Evolutionary conservation across 73 alveolate species (phyloP).

Genomic region (Paramecium octaurelia): DNA sequence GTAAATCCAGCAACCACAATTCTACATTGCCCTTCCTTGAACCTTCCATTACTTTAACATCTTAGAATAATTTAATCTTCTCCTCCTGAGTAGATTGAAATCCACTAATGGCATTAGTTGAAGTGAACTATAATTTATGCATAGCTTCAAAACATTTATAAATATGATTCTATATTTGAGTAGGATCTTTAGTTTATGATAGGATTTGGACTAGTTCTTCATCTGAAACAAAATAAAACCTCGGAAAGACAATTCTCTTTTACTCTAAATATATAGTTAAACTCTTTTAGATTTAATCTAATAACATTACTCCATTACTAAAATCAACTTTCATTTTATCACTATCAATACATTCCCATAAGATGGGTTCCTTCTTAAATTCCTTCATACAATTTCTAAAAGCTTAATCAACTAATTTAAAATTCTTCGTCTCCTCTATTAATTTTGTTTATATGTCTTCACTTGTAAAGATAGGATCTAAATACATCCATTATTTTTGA

Average conservation of each 20-base stretch:
- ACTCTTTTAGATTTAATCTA: slow-evolving; percentile 89
- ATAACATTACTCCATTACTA: neutral
- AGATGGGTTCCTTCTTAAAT: neutral
- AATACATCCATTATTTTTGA: slow-evolving; percentile 37
- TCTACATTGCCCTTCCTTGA: slow-evolving; percentile 95
- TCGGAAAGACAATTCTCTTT: slow-evolving; percentile 92
- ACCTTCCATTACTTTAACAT: slow-evolving; percentile 86
- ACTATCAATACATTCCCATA: slow-evolving; percentile 31
- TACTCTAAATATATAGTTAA: slow-evolving; percentile 91
- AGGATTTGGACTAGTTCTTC: slow-evolving; percentile 94
- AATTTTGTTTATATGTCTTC: slow-evolving; percentile 15
- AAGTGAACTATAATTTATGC: slow-evolving; percentile 74
- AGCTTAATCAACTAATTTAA: neutral
- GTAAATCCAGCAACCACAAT: slow-evolving; percentile 92
- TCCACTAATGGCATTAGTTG: slow-evolving; percentile 83
- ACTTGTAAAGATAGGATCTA: slow-evolving; percentile 44
- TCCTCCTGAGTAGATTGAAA: slow-evolving; percentile 88
- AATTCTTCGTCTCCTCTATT: neutral
- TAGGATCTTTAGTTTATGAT: slow-evolving; percentile 93
- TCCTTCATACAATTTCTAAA: slow-evolving; percentile 24
- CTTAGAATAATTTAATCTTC: slow-evolving; percentile 68
- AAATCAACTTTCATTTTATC: neutral
- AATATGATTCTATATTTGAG: slow-evolving; percentile 86
- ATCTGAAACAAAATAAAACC: slow-evolving; percentile 95
- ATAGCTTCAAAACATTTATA: slow-evolving; percentile 97